Evolutionary conservation across 148 eudicot genomes (phyloP).

Genomic region (Rhododendron ovatum): DNA sequence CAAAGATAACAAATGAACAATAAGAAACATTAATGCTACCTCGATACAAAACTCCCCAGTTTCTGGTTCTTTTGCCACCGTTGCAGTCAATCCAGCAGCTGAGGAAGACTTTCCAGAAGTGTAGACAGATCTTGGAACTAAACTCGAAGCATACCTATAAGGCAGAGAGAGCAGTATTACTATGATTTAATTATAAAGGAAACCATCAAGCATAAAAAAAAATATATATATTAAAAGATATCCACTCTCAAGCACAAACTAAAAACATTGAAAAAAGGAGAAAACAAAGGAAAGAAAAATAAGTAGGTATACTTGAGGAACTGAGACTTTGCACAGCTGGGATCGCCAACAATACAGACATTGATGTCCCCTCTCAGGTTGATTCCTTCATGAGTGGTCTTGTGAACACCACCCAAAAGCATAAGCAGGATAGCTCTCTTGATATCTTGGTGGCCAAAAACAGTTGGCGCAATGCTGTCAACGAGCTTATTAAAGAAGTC

Average conservation of each 20-base stretch:
- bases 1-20: not conserved
- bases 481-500: conserved; percentile 98
- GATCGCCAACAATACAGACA: conserved; percentile 98
- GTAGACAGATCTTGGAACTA: conserved; percentile 95
- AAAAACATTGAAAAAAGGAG: not conserved
- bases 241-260: not conserved
- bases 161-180: not conserved
- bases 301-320: conserved; percentile 72
- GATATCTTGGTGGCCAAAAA: conserved; percentile 97
- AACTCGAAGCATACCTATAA: conserved; percentile 71
- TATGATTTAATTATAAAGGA: not conserved
- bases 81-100: conserved; percentile 99
- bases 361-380: conserved; percentile 96
- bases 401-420: conserved; percentile 97
- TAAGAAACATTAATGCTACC: conserved; percentile 34
- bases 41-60: conserved; percentile 99
- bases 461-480: conserved; percentile 89
- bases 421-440: conserved; percentile 93
- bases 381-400: conserved; percentile 89
- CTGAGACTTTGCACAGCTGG: conserved; percentile 99
- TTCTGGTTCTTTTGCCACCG: conserved; percentile 99
- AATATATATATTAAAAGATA: not conserved
- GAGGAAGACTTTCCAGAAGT: conserved; percentile 99
- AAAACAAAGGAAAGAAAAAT: not conserved
- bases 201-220: not conserved